These are phyloP conservation scores for Lobulomyces angularis DNA, from an alignment of 192 early-diverging fungal species.

Conservation along the genomic window DNA sequence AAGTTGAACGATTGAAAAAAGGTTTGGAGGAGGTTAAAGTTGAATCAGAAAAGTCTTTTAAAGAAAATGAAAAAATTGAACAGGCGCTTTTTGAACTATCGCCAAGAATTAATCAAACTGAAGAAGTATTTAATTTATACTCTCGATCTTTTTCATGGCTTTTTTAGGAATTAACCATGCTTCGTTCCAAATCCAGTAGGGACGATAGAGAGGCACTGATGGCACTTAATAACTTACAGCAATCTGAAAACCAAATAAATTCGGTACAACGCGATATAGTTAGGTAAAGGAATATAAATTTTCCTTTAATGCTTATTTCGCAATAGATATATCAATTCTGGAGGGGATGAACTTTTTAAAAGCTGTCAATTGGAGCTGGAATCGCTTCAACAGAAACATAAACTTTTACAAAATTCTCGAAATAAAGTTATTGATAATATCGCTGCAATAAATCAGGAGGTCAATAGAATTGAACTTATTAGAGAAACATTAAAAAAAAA, in stretches of 20 bases:
- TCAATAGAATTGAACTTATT: too few relatives aligned
- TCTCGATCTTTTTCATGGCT: too few relatives aligned
- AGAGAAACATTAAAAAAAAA: slow-evolving; percentile 31
- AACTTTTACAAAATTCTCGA: too few relatives aligned
- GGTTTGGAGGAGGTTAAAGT: slow-evolving; percentile 24
- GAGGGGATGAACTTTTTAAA: slow-evolving; percentile 8
- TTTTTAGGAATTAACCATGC: too few relatives aligned
- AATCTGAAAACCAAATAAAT: slow-evolving; percentile 9
- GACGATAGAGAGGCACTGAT: slow-evolving; percentile 7
- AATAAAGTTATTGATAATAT: too few relatives aligned
- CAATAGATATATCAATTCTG: slow-evolving; percentile 10
- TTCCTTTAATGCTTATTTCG: slow-evolving; percentile 5
- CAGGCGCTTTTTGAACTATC: too few relatives aligned
- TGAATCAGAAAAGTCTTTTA: slow-evolving; percentile 24
- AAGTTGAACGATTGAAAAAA: slow-evolving; percentile 20
- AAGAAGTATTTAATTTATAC: too few relatives aligned
- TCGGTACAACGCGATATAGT: slow-evolving; percentile 16
- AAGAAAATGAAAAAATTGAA: slow-evolving; percentile 2
- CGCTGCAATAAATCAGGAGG: too few relatives aligned
- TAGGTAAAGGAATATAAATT: slow-evolving; percentile 9
- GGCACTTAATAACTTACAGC: slow-evolving; percentile 1
- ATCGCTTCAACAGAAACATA: slow-evolving; percentile 3
- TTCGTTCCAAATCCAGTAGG: too few relatives aligned
- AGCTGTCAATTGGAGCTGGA: slow-evolving; percentile 8
- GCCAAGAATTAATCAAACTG: too few relatives aligned